Evolutionary conservation across 2,329 filamentous ascomycete species (phyloP).

Genomic region (Cercospora canescens): DNA sequence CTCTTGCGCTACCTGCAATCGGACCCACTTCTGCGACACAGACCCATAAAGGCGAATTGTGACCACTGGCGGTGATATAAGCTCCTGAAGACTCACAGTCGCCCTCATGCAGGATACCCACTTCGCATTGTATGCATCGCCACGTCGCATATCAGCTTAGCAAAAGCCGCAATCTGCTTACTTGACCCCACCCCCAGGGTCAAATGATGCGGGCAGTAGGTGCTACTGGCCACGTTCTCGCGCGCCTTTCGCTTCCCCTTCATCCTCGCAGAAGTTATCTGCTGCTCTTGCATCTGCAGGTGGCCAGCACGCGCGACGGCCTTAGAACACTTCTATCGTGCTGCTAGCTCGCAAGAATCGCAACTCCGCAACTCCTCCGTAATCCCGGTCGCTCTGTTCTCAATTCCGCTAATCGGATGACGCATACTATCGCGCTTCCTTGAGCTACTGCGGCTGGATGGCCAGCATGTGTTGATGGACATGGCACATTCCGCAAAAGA

Average conservation of each 20-base stretch:
- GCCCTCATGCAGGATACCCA: too few species aligned
- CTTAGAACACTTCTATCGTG: neutral
- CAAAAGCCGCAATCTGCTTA: neutral
- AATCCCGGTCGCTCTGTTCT: neutral
- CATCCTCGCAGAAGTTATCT: neutral
- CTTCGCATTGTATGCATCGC: too few species aligned
- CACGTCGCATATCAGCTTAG: too few species aligned
- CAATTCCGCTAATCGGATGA: neutral
- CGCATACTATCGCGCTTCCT: neutral
- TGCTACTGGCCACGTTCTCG: neutral
- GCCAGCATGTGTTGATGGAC: neutral
- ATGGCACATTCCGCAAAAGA: neutral
- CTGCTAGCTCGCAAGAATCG: neutral
- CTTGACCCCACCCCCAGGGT: neutral
- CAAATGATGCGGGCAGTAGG: neutral
- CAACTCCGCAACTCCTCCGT: neutral
- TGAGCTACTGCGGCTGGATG: neutral
- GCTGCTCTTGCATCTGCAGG: neutral
- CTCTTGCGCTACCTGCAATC: neutral
- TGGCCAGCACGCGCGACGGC: neutral
- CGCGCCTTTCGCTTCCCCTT: neutral
- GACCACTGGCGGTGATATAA: too few species aligned
- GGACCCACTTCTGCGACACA: neutral
- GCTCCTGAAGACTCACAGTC: too few species aligned
- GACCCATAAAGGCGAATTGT: neutral